Evolutionary conservation across 2,329 filamentous ascomycete genomes (phyloP).

Genomic region (Chaetothyriales sp.): DNA sequence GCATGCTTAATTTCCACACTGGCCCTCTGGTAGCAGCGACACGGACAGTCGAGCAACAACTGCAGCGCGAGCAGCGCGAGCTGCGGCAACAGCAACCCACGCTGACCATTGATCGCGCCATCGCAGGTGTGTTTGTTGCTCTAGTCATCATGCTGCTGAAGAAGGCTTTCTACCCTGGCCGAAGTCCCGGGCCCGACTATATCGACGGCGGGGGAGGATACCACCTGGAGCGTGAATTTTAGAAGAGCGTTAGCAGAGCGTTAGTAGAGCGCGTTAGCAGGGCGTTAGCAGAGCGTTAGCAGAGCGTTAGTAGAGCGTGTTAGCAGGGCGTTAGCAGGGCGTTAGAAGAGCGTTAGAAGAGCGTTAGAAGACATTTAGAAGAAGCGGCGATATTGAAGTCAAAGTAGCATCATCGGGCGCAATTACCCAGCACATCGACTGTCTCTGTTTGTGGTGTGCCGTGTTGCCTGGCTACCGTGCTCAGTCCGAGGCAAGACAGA

Average conservation of each 20-base stretch:
- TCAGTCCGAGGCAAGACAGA: not conserved
- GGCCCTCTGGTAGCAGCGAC: conserved; percentile 9
- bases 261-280: no score
- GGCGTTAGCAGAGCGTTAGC: not conserved
- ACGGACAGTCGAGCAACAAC: conserved; percentile 3
- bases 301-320: no score
- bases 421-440: not conserved
- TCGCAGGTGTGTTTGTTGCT: conserved; percentile 56
- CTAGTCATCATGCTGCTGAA: conserved; percentile 55
- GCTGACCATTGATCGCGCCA: conserved; percentile 68
- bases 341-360: not conserved
- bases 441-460: not conserved
- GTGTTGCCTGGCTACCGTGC: not conserved
- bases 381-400: not conserved
- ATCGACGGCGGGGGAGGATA: not conserved
- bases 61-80: not conserved
- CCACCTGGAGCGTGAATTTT: not conserved
- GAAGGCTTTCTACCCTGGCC: conserved; percentile 26
- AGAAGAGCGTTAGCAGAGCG: not conserved
- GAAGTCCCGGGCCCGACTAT: not conserved
- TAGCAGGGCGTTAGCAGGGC: not conserved
- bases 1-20: conserved; percentile 3
- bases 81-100: not conserved
- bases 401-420: not conserved
- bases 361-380: no score